A percentile compares a stretch with the other conserved stretches of the same genome.
These are phyloP conservation scores for Solanum lycopersicoides DNA, from an alignment of 257 asterid species.

Conservation along the genomic window DNA sequence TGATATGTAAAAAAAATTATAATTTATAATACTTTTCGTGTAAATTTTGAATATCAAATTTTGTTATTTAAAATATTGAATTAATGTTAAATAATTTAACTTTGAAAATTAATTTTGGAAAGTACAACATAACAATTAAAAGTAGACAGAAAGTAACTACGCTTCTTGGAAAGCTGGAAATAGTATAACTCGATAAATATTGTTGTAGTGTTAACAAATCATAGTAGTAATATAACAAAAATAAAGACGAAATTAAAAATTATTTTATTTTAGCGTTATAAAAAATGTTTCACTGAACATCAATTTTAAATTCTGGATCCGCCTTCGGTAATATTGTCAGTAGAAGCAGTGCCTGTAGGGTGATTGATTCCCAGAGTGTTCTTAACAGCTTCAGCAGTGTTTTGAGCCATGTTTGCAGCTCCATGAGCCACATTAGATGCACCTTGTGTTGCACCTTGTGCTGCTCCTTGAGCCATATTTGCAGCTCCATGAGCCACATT, in stretches of 20 bases:
- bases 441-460: not conserved
- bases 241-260: not conserved
- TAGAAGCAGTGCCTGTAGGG: not conserved
- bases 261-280: not conserved
- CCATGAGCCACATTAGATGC: not conserved
- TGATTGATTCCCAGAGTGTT: not conserved
- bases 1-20: no score
- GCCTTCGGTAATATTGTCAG: not conserved
- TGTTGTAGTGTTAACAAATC: not conserved
- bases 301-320: not conserved
- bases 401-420: not conserved
- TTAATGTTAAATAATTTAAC: no score
- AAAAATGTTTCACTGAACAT: not conserved
- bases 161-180: no score
- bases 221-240: not conserved
- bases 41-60: no score
- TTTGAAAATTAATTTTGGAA: no score
- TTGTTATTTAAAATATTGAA: no score
- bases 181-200: not conserved
- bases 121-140: no score
- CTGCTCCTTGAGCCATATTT: not conserved
- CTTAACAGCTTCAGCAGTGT: not conserved
- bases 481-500: not conserved
- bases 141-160: no score
- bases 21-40: no score